Percentiles rank a stretch among this genome's conserved stretches.
These are phyloP conservation scores for Albifimbria verrucaria DNA, from an alignment of 2,329 filamentous ascomycete genomes.

Conservation along the genomic window DNA sequence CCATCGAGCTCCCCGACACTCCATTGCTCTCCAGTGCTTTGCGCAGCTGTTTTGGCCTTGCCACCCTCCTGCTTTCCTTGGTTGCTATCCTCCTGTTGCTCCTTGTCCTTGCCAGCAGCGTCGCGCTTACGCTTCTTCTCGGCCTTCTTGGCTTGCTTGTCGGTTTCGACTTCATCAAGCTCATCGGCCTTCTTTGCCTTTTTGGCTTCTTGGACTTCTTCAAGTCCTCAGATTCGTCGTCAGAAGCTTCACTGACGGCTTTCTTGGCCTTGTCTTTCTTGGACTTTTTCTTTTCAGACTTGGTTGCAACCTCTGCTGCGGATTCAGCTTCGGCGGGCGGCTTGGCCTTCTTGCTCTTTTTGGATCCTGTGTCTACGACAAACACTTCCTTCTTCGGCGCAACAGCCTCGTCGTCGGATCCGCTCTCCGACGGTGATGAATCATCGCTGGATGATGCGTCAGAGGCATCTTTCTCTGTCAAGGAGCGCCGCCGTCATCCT, in stretches of 20 bases:
- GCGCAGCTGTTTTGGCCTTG: slow-evolving; percentile 13
- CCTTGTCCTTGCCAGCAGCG: slow-evolving; percentile 18
- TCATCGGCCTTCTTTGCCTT: slow-evolving; percentile 31
- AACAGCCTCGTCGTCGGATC: slow-evolving; percentile 6
- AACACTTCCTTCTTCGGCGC: not conserved
- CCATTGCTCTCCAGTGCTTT: slow-evolving; percentile 41
- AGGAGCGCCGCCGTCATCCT: slow-evolving; percentile 18
- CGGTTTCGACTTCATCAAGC: slow-evolving; percentile 18
- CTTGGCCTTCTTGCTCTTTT: slow-evolving; percentile 11
- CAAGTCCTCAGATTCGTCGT: slow-evolving; percentile 18
- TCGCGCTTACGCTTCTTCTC: no score
- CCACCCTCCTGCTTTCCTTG: slow-evolving; percentile 15
- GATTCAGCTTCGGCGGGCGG: not conserved
- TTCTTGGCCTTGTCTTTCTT: slow-evolving; percentile 15
- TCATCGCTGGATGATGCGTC: slow-evolving; percentile 3
- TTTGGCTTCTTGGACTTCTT: slow-evolving; percentile 26
- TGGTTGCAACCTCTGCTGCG: no score
- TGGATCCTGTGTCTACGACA: slow-evolving; percentile 3
- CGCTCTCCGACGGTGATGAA: not conserved
- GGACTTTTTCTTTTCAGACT: slow-evolving; percentile 7
- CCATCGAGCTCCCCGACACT: slow-evolving; percentile 51
- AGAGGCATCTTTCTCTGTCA: slow-evolving; percentile 7
- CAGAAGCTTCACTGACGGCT: not conserved
- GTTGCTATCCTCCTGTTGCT: slow-evolving; percentile 20
- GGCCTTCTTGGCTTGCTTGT: slow-evolving; percentile 13